Evolutionary conservation across 306 rosid genomes (phyloP), one percentile per base, ranked within the genome.

Genomic region (Sophora flavescens): DNA sequence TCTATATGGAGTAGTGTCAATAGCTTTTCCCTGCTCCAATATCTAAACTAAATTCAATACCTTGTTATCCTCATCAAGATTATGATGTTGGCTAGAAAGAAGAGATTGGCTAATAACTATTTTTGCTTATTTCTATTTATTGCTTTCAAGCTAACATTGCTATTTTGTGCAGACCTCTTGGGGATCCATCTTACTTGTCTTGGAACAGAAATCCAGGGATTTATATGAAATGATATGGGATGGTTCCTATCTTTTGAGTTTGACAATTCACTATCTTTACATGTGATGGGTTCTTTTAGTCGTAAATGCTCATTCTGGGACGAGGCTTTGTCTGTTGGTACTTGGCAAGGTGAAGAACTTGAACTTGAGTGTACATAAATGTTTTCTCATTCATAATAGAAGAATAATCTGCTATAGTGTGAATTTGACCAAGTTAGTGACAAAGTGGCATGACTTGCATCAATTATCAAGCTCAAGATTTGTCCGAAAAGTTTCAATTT

Each of bases 131-230:
- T 41, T 72, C 14, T 48, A 45, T 13, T 44, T 41, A 67, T 45
- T 28, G 35, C 3, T 56, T 52, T 16, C 4, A 38, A 64, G 60
- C 64, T 86, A 75, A 83, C 79, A 57, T 64, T 70, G 56, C 10
- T 69, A 58, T 78, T 68, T 56, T 13, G 6, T 86, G 94, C 91
- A 93, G 98, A 78, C 91, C 98, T 72, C 93, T 91, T 68, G 98
- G 97, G 45, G 98, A 94, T 80, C 92, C 96, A 4, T 86, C 97
- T 26, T 91, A 87, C 87, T 85, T 90, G 93, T 89, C 97, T 48
- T 91, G 97, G 98, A 94, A 94, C 87, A 87, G 41, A 83, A 78
- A 72, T 74, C 76, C 87, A 28, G 87, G 74, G 79, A 70, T 45
- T 45, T 45, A 3, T 6, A 28, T 85, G 74, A 78, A 72, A 74